Evolutionary conservation across 1,284 basidiomycete genomes (phyloP), one percentile per base, ranked within the genome.

Genomic region (Earliella scabrosa): DNA sequence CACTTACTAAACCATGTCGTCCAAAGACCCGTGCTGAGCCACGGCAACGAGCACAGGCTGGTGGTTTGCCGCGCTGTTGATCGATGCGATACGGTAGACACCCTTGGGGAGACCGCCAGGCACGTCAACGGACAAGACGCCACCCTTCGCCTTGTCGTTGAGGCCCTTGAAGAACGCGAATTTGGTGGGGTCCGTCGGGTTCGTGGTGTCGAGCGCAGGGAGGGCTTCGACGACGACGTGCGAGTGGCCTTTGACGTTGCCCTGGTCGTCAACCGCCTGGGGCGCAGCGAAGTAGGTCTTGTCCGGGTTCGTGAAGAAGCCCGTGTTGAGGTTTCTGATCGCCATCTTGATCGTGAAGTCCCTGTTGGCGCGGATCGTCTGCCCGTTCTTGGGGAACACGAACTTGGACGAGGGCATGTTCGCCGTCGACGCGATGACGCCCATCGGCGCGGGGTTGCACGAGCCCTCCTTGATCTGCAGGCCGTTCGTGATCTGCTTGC

Each of bases 121-220:
- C 31, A 90, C 83, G 44, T 75, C 75, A 23, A 79, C 79, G 29
- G 77, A 76, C 23, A 86, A 73, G 5, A 82, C 66, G 32, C 84
- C 83, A 40, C 78, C 77, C 47, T 64, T 62, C 18, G 81, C 84
- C 13, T 74, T 68, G 32, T 68, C 75, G 67, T 86, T 81, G 50
- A 86, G 64, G 58, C 84, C 82, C 77, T 88, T 86, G 84, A 91
- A 90, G 74, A 90, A 88, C 10, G 77, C 80, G 66, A 86, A 86
- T 45, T 73, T 72, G 52, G 65, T 75, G 8, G 87, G 83, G 72
- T 88, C 74, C 8, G 77, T 80, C 6, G 82, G 75, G 2, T 73
- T 76, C 18, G 82, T 85, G 66, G 81, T 77, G 51, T 74, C 73
- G 39, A 83, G 68, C 21, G 77, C 70, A 40, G 69, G 66, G 60